Evolutionary conservation across 2,329 filamentous ascomycete genomes (phyloP).

Genomic region (Xylaria sp.): DNA sequence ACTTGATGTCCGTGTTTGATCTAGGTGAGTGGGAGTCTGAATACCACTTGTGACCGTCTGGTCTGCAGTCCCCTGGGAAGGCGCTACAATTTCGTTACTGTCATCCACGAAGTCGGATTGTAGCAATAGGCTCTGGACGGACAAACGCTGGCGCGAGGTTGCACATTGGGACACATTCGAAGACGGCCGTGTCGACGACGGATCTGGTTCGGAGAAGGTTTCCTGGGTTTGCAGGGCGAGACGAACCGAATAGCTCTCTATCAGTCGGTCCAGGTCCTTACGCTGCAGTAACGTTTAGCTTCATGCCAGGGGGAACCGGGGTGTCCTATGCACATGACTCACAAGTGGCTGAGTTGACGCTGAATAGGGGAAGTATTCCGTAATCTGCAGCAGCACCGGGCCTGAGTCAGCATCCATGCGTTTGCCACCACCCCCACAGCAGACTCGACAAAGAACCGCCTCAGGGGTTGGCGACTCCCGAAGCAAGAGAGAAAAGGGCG

Average conservation of each 20-base stretch:
- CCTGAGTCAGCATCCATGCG: too few relatives aligned
- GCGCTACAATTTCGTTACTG: constrained; percentile 37
- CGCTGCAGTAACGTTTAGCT: constrained; percentile 20
- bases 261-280: constrained; percentile 34
- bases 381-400: too few relatives aligned
- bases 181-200: constrained; percentile 17
- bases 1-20: not conserved
- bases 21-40: not conserved
- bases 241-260: constrained; percentile 33
- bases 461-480: too few relatives aligned
- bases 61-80: constrained; percentile 27
- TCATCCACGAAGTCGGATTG: constrained; percentile 46
- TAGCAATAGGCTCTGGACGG: constrained; percentile 44
- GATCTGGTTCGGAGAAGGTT: constrained; percentile 24
- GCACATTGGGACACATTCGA: constrained; percentile 35
- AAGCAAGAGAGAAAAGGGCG: too few relatives aligned
- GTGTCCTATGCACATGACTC: constrained; percentile 5
- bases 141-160: constrained; percentile 39
- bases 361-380: constrained; percentile 32
- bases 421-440: too few relatives aligned
- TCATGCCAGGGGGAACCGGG: not conserved
- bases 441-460: too few relatives aligned
- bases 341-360: constrained; percentile 36
- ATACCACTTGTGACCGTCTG: not conserved
- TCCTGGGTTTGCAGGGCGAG: constrained; percentile 31